These are phyloP conservation scores for Fusarium hainanense DNA, from an alignment of 2,329 filamentous ascomycete species.

Conservation along the genomic window DNA sequence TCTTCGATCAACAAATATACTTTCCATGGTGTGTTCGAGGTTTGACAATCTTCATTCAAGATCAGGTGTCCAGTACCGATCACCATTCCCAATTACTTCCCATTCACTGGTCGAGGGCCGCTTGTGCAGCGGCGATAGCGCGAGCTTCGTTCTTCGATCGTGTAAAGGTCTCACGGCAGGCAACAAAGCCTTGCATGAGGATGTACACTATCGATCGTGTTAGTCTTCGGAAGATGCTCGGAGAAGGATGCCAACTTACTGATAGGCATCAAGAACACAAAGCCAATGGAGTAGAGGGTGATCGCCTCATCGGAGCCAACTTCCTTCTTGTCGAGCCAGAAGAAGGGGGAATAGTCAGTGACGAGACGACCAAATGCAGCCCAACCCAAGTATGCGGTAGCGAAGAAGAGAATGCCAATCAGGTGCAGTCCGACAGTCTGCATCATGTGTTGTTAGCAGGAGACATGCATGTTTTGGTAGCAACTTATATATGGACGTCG, in stretches of 20 bases:
- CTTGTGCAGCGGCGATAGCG: slow-evolving; percentile 41
- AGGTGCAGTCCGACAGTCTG: slow-evolving; percentile 60
- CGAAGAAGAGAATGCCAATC: slow-evolving; percentile 54
- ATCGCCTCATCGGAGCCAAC: slow-evolving; percentile 59
- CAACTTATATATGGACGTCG: slow-evolving; percentile 60
- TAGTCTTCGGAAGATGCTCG: slow-evolving; percentile 12
- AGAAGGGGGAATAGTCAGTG: slow-evolving; percentile 61
- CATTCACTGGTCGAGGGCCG: slow-evolving; percentile 37
- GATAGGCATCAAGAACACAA: slow-evolving; percentile 57
- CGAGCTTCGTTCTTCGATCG: slow-evolving; percentile 43
- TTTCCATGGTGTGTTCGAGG: not conserved
- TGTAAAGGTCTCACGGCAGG: slow-evolving; percentile 59
- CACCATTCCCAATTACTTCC: not conserved
- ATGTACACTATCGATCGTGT: slow-evolving; percentile 56
- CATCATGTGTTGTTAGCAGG: slow-evolving; percentile 23
- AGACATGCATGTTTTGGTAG: rapidly evolving
- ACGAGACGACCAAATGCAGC: slow-evolving; percentile 59
- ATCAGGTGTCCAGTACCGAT: not conserved
- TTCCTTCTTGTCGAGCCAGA: slow-evolving; percentile 61
- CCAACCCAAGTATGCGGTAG: slow-evolving; percentile 62
- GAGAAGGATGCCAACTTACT: slow-evolving; percentile 52
- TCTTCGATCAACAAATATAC: not conserved
- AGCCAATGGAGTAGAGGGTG: slow-evolving; percentile 57
- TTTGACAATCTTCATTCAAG: not conserved
- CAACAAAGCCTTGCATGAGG: slow-evolving; percentile 61